Conservation (phyloP, 371 early-diverging fungal species). For the Nosema muscidifuracis region DNA sequence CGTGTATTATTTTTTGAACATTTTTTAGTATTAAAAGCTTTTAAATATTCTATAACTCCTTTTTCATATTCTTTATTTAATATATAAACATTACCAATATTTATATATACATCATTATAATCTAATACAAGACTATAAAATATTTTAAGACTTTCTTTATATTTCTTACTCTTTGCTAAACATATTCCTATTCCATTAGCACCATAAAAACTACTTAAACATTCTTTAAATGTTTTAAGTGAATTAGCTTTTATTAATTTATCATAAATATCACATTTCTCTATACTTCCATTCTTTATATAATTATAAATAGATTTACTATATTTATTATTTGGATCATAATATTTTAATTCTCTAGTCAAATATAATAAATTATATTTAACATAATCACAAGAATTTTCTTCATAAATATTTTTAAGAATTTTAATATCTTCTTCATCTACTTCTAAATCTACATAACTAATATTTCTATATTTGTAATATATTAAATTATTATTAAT, state of each 20-base stretch:
- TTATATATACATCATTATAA: conserved; percentile 25
- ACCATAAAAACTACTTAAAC: conserved; percentile 1
- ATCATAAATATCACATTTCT: not conserved
- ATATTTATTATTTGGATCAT: not conserved
- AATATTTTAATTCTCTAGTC: not conserved
- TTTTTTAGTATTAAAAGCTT: not conserved
- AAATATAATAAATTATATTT: conserved; percentile 2
- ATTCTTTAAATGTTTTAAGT: not conserved
- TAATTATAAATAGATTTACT: not conserved
- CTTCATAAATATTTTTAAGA: not conserved
- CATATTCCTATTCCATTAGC: conserved; percentile 43
- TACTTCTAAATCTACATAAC: not conserved
- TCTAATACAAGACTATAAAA: conserved; percentile 19
- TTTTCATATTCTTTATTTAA: conserved; percentile 20
- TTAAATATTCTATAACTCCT: conserved; percentile 20
- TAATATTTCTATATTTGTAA: conserved; percentile 4
- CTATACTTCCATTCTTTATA: not conserved
- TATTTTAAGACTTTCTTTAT: conserved; percentile 13
- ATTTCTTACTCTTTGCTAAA: not conserved
- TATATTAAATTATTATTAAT: conserved; percentile 27
- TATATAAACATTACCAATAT: conserved; percentile 21
- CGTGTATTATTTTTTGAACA: not conserved
- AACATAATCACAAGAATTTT: not conserved
- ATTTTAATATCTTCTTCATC: not conserved
- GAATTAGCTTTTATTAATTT: conserved; percentile 3